Evolutionary conservation across 805 yeast species (phyloP).

Genomic region (Henningerozyma blattae): DNA sequence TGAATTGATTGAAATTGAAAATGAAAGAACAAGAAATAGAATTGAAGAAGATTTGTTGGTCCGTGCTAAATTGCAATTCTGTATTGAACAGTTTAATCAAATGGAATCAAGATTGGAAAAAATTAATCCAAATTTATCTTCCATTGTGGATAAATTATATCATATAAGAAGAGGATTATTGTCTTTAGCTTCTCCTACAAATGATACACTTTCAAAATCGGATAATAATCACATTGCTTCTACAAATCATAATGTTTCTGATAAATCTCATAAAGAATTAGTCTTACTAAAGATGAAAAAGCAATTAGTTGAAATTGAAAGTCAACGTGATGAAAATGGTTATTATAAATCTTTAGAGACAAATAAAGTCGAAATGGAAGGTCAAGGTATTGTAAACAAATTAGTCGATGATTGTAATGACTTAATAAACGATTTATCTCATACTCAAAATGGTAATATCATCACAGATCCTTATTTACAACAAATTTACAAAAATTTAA

Average conservation of each 20-base stretch:
- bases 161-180: conserved; percentile 50
- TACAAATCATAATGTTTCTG: conserved; percentile 8
- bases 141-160: conserved; percentile 48
- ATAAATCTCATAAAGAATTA: conserved; percentile 15
- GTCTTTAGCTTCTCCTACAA: conserved; percentile 33
- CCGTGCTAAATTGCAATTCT: conserved; percentile 51
- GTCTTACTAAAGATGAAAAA: conserved; percentile 22
- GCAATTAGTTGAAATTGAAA: conserved; percentile 33
- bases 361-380: conserved; percentile 24
- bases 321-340: conserved; percentile 44
- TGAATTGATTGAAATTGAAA: conserved; percentile 10
- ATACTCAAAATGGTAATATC: conserved; percentile 18
- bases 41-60: conserved; percentile 51
- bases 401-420: conserved; percentile 75
- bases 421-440: conserved; percentile 55
- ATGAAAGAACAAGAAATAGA: conserved; percentile 28
- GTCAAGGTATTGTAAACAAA: conserved; percentile 50
- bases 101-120: conserved; percentile 46
- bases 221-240: conserved; percentile 1
- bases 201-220: conserved; percentile 11
- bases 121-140: conserved; percentile 38
- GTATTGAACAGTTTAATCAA: conserved; percentile 43
- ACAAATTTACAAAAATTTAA: conserved; percentile 51
- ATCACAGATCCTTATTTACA: conserved; percentile 39
- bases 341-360: conserved; percentile 33